A percentile compares a stretch with the other conserved stretches of the same genome.
Conservation (phyloP, 129 eudicot genomes). For the Solidago caesia region DNA sequence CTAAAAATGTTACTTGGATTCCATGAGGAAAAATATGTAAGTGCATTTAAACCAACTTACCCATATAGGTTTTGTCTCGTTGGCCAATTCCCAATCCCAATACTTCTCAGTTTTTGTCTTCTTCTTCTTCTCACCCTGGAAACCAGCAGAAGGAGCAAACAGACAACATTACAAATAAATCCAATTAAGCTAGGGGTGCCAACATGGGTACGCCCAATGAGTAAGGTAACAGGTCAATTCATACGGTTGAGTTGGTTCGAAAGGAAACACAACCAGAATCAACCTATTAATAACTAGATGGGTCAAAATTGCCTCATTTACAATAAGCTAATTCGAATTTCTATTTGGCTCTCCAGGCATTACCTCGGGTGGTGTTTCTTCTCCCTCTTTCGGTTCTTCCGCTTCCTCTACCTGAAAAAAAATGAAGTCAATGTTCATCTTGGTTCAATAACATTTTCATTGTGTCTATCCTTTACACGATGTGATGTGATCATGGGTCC, state of each 20-base stretch:
- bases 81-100: conserved; percentile 99
- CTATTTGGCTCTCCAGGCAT: conserved; percentile 6
- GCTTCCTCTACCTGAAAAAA: conserved; percentile 82
- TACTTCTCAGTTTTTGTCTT: conserved; percentile 88
- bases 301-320: neutral
- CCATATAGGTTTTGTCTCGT: conserved; percentile 97
- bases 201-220: neutral
- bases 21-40: neutral
- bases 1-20: neutral
- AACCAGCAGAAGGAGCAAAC: conserved; percentile 17
- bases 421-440: neutral
- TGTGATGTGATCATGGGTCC: neutral
- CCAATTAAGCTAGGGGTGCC: neutral
- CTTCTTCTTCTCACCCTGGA: conserved; percentile 80
- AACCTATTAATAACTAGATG: neutral
- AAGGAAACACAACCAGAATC: neutral
- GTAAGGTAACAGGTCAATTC: neutral
- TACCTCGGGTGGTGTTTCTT: conserved; percentile 80
- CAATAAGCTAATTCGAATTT: neutral
- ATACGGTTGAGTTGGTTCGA: neutral
- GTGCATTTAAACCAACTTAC: conserved; percentile 36
- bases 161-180: neutral
- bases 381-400: conserved; percentile 87
- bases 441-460: neutral
- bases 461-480: neutral